Evolutionary conservation across 2,329 filamentous ascomycete species (phyloP).

Genomic region (Alternaria incomplexa): DNA sequence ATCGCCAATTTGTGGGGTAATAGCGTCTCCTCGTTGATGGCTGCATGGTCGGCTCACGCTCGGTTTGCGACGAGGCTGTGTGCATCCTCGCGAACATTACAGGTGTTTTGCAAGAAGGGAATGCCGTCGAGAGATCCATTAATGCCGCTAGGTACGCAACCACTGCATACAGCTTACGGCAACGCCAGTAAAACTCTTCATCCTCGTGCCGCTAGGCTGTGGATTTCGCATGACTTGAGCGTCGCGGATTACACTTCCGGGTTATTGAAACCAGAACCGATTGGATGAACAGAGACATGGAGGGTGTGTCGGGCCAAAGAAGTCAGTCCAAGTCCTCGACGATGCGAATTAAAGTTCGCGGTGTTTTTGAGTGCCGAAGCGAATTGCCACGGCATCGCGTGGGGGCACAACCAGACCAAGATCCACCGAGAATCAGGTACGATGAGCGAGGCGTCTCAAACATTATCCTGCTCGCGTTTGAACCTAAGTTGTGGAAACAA

Average conservation of each 20-base stretch:
- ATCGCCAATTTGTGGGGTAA: conserved; percentile 50
- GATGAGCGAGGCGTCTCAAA: conserved; percentile 28
- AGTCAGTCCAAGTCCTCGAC: neutral
- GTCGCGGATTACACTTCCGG: neutral
- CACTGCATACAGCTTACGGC: conserved; percentile 20
- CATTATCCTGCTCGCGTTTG: conserved; percentile 13
- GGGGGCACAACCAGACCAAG: conserved; percentile 33
- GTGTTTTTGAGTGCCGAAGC: conserved; percentile 14
- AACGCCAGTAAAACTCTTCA: conserved; percentile 28
- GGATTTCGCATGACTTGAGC: neutral
- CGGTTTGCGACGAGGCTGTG: conserved; percentile 38
- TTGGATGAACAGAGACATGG: neutral
- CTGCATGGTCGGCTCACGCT: conserved; percentile 30
- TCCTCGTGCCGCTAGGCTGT: conserved; percentile 25
- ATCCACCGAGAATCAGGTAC: conserved; percentile 43
- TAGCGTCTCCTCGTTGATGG: conserved; percentile 30
- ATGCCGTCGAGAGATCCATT: conserved; percentile 15
- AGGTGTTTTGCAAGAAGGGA: conserved; percentile 13
- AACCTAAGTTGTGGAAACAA: conserved; percentile 32
- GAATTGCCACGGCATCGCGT: conserved; percentile 30
- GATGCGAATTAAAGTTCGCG: neutral
- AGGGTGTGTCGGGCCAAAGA: conserved; percentile 4
- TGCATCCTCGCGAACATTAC: conserved; percentile 19
- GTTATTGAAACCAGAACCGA: neutral
- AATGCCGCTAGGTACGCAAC: conserved; percentile 11